Base-by-base conservation (phyloP, 1,284 basidiomycete species). In the Austroboletus novae-zelandiae region DNA sequence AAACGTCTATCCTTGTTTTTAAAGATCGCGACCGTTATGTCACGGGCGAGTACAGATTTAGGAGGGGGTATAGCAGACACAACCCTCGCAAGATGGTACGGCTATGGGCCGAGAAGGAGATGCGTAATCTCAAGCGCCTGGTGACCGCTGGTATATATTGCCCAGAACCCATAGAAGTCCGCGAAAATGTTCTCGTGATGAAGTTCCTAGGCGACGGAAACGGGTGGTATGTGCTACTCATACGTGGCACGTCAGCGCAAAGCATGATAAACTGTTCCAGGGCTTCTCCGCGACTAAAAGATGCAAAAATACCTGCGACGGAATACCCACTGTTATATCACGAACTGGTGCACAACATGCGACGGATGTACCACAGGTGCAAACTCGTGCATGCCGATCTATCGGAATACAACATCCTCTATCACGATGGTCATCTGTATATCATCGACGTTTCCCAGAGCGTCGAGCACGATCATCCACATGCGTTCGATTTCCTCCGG, bases 11-110 rank as follows among this genome's bases (percentile, higher is more conserved):
- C 57, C 83, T 99, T 9, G 80, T 95, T 9, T 99, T 99, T 78
- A 97, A 98, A 69, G 92, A 98, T 61, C 85, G 97, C 11, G 94
- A 97, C 65, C 89, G 91, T 51, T 98, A 98, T 69, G 94, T 98
- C 31, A 83, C 85, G 0, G 87, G 88, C 43, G 97, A 99, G 67
- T 89, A 91, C 65, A 86, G 97, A 9, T 99, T 99, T 74, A 80
- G 93, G 35, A 83, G 89, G 55, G 96, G 96, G 8, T 99, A 99
- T 69, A 87, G 87, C 57, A 86, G 88, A 45, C 85, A 84, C 58
- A 99, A 99, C 66, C 96, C 97, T 9, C 84, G 97, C 36, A 99
- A 99, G 73, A 99, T 99, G 96, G 96, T 99, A 15, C 82, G 93
- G 11, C 74, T 99, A 8, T 99, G 97, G 97, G 97, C 97, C 0